These are phyloP conservation scores for Russula earlei DNA, from an alignment of 768 basidiomycete species.

Conservation along the genomic window DNA sequence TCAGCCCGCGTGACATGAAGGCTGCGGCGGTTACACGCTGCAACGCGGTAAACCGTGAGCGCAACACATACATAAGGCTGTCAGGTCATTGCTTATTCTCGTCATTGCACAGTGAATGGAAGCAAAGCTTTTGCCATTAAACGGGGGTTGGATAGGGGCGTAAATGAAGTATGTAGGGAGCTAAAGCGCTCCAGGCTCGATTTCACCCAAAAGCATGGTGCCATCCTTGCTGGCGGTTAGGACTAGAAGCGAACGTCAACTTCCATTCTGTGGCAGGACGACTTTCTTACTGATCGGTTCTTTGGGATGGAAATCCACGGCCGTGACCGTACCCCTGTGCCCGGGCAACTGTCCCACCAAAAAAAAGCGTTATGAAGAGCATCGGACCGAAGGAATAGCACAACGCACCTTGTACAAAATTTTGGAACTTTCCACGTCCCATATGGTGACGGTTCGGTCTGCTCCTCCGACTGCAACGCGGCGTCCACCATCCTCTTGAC, in stretches of 20 bases:
- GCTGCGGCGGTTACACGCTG: slow-evolving; percentile 9
- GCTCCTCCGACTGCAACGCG: slow-evolving; percentile 86
- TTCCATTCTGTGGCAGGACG: background rate
- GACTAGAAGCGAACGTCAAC: slow-evolving; percentile 38
- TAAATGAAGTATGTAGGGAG: background rate
- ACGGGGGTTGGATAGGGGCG: background rate
- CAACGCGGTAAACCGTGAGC: slow-evolving; percentile 10
- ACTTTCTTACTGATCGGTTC: slow-evolving; percentile 79
- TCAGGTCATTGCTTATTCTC: slow-evolving; percentile 17
- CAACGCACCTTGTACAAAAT: slow-evolving; percentile 65
- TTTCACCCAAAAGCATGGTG: slow-evolving; percentile 86
- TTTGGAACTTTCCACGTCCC: slow-evolving; percentile 74
- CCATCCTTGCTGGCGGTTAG: slow-evolving; percentile 89
- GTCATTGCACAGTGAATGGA: slow-evolving; percentile 15
- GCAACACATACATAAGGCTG: slow-evolving; percentile 3
- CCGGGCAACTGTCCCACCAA: slow-evolving; percentile 61
- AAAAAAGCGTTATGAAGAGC: background rate
- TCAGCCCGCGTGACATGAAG: slow-evolving; percentile 3
- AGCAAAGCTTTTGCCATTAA: background rate
- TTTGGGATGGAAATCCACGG: slow-evolving; percentile 94
- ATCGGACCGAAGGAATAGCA: slow-evolving; percentile 1
- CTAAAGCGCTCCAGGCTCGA: slow-evolving; percentile 47
- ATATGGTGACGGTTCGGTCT: slow-evolving; percentile 77
- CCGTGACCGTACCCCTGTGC: slow-evolving; percentile 91
- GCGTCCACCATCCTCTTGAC: slow-evolving; percentile 70